These are phyloP conservation scores for Amphibolis antarctica DNA, from an alignment of 106 monocot genomes.

Conservation along the genomic window DNA sequence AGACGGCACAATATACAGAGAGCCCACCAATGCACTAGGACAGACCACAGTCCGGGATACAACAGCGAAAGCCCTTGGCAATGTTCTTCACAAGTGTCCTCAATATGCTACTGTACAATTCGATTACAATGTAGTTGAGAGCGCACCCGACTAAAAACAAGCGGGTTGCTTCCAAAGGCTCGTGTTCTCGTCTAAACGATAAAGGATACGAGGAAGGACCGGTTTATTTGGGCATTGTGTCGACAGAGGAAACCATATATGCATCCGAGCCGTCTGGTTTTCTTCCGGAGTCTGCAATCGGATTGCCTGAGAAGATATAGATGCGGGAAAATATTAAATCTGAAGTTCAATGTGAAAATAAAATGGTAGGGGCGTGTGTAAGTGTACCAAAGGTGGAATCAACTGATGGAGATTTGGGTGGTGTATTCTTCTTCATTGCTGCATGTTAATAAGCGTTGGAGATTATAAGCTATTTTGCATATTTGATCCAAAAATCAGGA, in stretches of 20 bases:
- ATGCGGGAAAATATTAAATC: too few relatives aligned
- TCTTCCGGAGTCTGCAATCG: conserved; percentile 5
- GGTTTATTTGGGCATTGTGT: background rate
- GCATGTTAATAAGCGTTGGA: background rate
- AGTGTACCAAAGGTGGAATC: conserved; percentile 9
- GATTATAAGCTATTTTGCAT: background rate
- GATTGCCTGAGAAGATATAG: background rate
- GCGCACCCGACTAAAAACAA: conserved; percentile 6
- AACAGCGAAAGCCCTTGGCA: background rate
- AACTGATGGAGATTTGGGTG: background rate
- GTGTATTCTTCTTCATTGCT: conserved; percentile 6
- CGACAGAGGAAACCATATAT: conserved; percentile 4
- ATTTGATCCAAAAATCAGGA: background rate
- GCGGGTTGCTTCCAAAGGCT: background rate
- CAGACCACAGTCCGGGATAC: too few relatives aligned
- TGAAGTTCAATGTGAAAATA: background rate
- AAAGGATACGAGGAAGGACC: background rate
- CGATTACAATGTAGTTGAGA: background rate
- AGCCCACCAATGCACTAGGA: background rate
- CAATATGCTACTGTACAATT: conserved; percentile 5
- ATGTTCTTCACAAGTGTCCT: too few relatives aligned
- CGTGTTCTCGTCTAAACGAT: background rate
- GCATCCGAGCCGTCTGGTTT: conserved; percentile 1
- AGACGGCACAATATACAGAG: background rate
- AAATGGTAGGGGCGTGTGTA: background rate